These are phyloP conservation scores for Solanum tarijense DNA, from an alignment of 257 asterid genomes.

Conservation along the genomic window DNA sequence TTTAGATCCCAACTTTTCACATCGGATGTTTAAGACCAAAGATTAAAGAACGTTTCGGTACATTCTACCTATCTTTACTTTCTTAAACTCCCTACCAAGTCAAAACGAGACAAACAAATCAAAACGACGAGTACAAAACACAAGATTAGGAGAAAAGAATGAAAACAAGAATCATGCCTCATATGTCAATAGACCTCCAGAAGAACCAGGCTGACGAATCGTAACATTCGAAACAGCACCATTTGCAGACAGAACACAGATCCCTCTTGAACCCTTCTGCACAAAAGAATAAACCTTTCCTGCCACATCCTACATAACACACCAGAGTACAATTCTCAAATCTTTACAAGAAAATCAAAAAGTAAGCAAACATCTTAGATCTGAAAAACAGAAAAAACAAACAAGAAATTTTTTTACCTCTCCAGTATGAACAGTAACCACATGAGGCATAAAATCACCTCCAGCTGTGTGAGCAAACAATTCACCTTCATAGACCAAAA, in stretches of 20 bases:
- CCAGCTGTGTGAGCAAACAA: constrained; percentile 78
- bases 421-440: constrained; percentile 73
- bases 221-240: constrained; percentile 87
- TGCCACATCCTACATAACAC: constrained; percentile 66
- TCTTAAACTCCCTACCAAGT: neutral
- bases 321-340: neutral
- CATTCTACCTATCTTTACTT: neutral
- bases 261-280: constrained; percentile 68
- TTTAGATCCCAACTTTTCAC: neutral
- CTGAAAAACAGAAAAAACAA: neutral
- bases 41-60: neutral
- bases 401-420: constrained; percentile 34
- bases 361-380: neutral
- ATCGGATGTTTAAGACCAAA: neutral
- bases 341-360: neutral
- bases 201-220: constrained; percentile 85
- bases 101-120: neutral
- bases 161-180: constrained; percentile 40
- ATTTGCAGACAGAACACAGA: constrained; percentile 85
- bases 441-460: constrained; percentile 76
- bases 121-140: neutral
- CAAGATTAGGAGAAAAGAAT: neutral
- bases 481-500: constrained; percentile 51
- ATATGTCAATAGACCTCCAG: constrained; percentile 80
- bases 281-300: constrained; percentile 73